Evolutionary conservation across 1,139 yeast genomes (phyloP).

Genomic region (Protomyces lactucae-debilis): DNA sequence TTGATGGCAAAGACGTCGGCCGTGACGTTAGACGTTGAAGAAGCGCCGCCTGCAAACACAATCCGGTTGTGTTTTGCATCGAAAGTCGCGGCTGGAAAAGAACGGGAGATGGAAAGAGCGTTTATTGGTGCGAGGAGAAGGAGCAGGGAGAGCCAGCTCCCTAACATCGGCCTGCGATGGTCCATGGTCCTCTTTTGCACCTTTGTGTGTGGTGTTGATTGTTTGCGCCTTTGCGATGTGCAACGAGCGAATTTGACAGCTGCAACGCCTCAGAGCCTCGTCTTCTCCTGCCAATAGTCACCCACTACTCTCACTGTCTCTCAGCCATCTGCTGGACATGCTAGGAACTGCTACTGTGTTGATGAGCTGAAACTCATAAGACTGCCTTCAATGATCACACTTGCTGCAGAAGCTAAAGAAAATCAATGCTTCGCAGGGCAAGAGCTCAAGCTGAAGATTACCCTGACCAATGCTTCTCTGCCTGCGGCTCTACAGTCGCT

Average conservation of each 20-base stretch:
- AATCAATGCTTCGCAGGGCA: not conserved
- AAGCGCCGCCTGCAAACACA: conserved; percentile 14
- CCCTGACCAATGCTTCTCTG: not conserved
- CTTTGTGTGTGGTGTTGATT: not conserved
- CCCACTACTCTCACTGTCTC: no score
- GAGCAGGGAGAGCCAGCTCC: not conserved
- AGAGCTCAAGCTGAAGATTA: not conserved
- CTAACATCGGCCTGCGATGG: not conserved
- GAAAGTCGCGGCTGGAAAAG: conserved; percentile 3
- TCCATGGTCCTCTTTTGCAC: not conserved
- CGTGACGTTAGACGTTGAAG: conserved; percentile 12
- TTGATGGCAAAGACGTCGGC: conserved; percentile 13
- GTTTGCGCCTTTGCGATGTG: not conserved
- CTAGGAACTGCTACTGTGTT: not conserved
- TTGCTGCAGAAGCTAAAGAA: not conserved
- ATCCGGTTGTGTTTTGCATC: conserved; percentile 8
- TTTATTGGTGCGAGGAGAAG: not conserved
- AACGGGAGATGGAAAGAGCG: not conserved
- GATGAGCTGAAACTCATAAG: not conserved
- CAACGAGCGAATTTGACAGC: no score
- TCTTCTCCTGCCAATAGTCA: no score
- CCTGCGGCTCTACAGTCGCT: not conserved
- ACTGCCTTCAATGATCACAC: not conserved
- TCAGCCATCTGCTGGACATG: no score
- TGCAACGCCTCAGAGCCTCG: no score